Base-by-base conservation (phyloP, 202 grass and related monocot genomes). In the Elaeis oleifera region DNA sequence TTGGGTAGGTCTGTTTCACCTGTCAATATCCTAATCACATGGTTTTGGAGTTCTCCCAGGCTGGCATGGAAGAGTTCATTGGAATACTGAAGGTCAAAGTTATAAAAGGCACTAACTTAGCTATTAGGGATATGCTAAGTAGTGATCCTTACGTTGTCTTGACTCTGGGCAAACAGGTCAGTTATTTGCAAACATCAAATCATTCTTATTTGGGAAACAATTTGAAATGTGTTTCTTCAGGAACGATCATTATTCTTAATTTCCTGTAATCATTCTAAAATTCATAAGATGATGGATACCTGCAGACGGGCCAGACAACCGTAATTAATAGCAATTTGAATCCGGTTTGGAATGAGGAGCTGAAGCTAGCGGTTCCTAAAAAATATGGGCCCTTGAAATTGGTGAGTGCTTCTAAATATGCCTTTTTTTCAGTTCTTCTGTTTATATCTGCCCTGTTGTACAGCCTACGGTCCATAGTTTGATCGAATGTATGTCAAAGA, bases 1-100 rank as follows among this genome's bases (percentile, higher is more conserved):
- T 44, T 44, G 36, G 36, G 8, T 44, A 44, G 9, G 8, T 44
- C 36, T 44, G 9, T 44, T 44, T 44, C 36, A 14, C 36, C 36
- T 44, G 11, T 13, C 8, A 44, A 51, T 44, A 60, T 6, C 21
- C 39, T 17, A 6, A 50, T 50, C 24, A 18, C 1, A 23, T 56
- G 50, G 6, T 63, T 21, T n/a, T 22, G 7, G 65, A 16, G 11
- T 44, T 13, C 25, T 21, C 73, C 19, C 63, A 95, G 89, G 72
- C 24, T 18, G 89, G 89, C 9, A 94, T 94, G 89, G 78, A 88
- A 49, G 89, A 95, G 74, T 95, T 88, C 50, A 88, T 94, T 6
- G 89, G 89, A 53, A 84, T 92, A 76, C 36, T 92, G 53, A 76
- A 84, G 63, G 72, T 82, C 51, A 88, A 92, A 71, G 84, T 92